Conservation (phyloP, 257 asterid species). For the Misopates orontium region DNA sequence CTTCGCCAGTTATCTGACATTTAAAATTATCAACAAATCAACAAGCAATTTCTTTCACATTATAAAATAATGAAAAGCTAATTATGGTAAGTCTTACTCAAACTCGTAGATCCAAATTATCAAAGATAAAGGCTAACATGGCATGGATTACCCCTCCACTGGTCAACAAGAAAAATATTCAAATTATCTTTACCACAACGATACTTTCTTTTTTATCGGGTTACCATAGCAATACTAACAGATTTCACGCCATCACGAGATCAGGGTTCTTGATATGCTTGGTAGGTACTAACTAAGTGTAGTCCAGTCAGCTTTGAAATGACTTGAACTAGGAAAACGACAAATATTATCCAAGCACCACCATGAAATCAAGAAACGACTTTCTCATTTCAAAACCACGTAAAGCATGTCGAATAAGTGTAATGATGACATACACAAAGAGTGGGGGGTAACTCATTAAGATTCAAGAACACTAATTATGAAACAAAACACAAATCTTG, state of each 20-base stretch:
- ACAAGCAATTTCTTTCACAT: constrained; percentile 6
- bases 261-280: background rate
- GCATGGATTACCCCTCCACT: background rate
- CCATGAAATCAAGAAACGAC: constrained; percentile 9
- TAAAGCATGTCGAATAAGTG: background rate
- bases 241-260: constrained; percentile 13
- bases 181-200: no score
- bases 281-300: background rate
- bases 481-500: background rate
- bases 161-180: background rate
- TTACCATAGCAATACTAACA: constrained; percentile 8
- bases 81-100: constrained; percentile 14
- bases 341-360: background rate
- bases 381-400: constrained; percentile 2
- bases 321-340: constrained; percentile 10
- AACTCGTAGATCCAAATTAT: constrained; percentile 1
- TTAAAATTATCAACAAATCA: constrained; percentile 7
- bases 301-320: background rate
- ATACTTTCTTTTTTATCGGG: no score
- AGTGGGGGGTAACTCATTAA: background rate
- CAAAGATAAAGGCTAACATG: background rate
- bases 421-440: constrained; percentile 10
- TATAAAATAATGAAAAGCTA: constrained; percentile 18
- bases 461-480: constrained; percentile 6
- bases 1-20: constrained; percentile 75